Conservation (phyloP, 2,329 filamentous ascomycete genomes). For the Aureobasidium namibiae region DNA sequence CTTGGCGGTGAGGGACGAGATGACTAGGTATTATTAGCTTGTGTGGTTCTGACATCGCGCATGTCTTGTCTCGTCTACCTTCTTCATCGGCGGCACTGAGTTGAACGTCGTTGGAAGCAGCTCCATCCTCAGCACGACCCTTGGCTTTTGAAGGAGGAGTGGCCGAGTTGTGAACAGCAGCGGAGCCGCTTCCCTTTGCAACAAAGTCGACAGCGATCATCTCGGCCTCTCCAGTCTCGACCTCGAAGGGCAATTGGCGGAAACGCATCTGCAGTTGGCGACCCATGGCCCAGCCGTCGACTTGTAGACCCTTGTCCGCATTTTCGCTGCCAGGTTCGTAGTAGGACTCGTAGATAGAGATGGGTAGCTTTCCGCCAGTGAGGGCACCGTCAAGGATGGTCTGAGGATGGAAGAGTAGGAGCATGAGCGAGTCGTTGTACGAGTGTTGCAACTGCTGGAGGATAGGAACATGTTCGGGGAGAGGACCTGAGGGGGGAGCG, state of each 20-base stretch:
- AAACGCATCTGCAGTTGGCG: slow-evolving; percentile 59
- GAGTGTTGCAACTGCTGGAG: slow-evolving; percentile 66
- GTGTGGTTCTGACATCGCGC: background rate
- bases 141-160: slow-evolving; percentile 24
- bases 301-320: slow-evolving; percentile 57
- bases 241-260: slow-evolving; percentile 71
- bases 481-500: slow-evolving; percentile 67
- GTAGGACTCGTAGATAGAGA: slow-evolving; percentile 79
- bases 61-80: slow-evolving; percentile 35
- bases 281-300: slow-evolving; percentile 52
- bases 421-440: slow-evolving; percentile 77
- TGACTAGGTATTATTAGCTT: slow-evolving; percentile 34
- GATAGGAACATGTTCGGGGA: slow-evolving; percentile 58
- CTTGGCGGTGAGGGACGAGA: slow-evolving; percentile 69
- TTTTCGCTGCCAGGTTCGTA: slow-evolving; percentile 62
- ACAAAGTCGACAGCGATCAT: slow-evolving; percentile 97
- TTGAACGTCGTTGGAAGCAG: slow-evolving; percentile 23
- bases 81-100: slow-evolving; percentile 58
- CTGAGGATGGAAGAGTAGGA: slow-evolving; percentile 77
- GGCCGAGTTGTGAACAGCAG: slow-evolving; percentile 44
- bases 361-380: slow-evolving; percentile 70
- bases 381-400: slow-evolving; percentile 42
- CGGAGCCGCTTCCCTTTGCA: slow-evolving; percentile 74
- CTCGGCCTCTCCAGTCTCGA: slow-evolving; percentile 91
- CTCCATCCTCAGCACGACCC: slow-evolving; percentile 16